Conservation (phyloP, 2,329 filamentous ascomycete genomes). For the Botryotinia narcissicola region DNA sequence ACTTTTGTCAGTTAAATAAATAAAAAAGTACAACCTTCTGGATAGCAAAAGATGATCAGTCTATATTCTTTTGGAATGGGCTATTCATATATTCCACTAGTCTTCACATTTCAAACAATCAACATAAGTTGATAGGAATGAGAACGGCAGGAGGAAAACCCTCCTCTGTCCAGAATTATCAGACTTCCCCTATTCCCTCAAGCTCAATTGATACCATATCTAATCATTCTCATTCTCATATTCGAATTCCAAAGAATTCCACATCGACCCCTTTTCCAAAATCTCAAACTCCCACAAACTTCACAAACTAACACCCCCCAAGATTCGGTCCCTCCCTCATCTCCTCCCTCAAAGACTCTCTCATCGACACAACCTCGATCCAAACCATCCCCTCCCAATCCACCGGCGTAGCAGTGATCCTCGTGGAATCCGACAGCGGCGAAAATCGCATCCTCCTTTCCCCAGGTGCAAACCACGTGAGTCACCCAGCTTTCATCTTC, state of each 20-base stretch:
- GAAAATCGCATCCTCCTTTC: constrained; percentile 76
- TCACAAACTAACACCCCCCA: constrained; percentile 44
- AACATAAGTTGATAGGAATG: not conserved
- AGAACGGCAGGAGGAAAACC: not conserved
- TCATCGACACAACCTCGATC: constrained; percentile 60
- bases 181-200: not conserved
- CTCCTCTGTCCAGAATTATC: not conserved
- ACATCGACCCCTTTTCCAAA: too few relatives aligned
- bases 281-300: too few relatives aligned
- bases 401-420: constrained; percentile 71
- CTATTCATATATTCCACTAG: not conserved
- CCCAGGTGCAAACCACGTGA: constrained; percentile 62
- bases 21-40: not conserved
- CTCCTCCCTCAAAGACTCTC: constrained; percentile 56
- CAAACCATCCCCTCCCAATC: constrained; percentile 45
- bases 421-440: constrained; percentile 69
- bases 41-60: not conserved
- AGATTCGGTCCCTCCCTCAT: constrained; percentile 62
- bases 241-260: too few relatives aligned
- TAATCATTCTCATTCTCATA: too few relatives aligned
- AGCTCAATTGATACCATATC: not conserved
- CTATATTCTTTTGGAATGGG: not conserved
- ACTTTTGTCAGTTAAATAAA: not conserved
- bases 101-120: not conserved
- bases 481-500: constrained; percentile 42